phyloP scores from a whole-genome alignment of 1,284 basidiomycete genomes.

The Malassezia furfur region DNA sequence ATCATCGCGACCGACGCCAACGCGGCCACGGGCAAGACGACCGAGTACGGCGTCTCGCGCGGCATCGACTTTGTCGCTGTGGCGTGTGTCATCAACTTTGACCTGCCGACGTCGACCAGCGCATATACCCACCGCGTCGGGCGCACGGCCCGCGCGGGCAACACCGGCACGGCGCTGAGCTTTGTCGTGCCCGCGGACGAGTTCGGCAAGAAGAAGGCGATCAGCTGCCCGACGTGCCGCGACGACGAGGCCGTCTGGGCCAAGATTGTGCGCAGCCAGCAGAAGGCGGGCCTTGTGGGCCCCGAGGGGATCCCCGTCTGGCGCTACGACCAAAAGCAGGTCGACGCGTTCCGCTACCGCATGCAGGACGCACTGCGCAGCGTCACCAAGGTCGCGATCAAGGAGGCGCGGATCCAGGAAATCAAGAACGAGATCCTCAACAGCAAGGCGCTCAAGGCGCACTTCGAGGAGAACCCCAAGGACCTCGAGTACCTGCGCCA shows the following conservation, averaged over 20 bases:
- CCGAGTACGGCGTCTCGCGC: slow-evolving; percentile 84
- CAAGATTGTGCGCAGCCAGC: slow-evolving; percentile 19
- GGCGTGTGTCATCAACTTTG: slow-evolving; percentile 96
- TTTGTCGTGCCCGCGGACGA: slow-evolving; percentile 70
- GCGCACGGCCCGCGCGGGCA: slow-evolving; percentile 86
- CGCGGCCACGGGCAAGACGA: background rate
- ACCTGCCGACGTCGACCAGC: slow-evolving; percentile 76
- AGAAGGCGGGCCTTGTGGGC: slow-evolving; percentile 9
- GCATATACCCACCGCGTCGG: slow-evolving; percentile 94
- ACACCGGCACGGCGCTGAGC: slow-evolving; percentile 81
- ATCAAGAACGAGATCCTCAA: slow-evolving; percentile 87
- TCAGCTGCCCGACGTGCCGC: slow-evolving; percentile 57
- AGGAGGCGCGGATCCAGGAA: slow-evolving; percentile 88
- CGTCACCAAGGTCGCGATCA: slow-evolving; percentile 74
- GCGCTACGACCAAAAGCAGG: slow-evolving; percentile 81
- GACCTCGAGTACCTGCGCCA: slow-evolving; percentile 88
- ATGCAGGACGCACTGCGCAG: slow-evolving; percentile 90
- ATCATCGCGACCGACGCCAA: slow-evolving; percentile 94
- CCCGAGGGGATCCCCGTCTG: slow-evolving; percentile 74
- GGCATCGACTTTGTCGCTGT: slow-evolving; percentile 97
- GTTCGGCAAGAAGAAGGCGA: slow-evolving; percentile 58
- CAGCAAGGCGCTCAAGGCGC: slow-evolving; percentile 90
- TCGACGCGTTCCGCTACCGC: slow-evolving; percentile 95
- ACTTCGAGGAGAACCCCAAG: slow-evolving; percentile 93
- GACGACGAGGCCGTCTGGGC: slow-evolving; percentile 69